Base-by-base conservation (phyloP, 2,329 filamentous ascomycete genomes). In the Penicillium brasilianum region DNA sequence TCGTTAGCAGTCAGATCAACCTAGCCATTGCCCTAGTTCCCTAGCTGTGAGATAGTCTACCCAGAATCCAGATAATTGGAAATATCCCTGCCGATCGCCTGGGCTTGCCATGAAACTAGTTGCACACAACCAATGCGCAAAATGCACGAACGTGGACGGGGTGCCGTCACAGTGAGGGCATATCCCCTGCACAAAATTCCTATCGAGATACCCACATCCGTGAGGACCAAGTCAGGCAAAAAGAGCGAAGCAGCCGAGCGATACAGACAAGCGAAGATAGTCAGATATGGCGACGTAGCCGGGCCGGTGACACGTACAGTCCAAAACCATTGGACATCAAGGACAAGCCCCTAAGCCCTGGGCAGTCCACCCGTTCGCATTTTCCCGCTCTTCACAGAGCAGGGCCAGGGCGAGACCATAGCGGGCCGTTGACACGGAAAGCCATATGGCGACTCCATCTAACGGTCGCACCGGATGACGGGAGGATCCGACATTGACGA, bases 391-490 rank as follows among this genome's bases (percentile, higher is more conserved):
- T 16, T 48, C 44, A 48, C 52, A 51, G 30, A 44, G 11, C 53
- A 60, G 36, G 36, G 25, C 46, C 39, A 46, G 46, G 44, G 41
- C 53, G 59, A 62, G 59, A 62, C 46, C 59, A 59, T 49, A 52
- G 65, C 65, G 61, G 65, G 61, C 59, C 65, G 63, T 63, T 62
- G 20, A 25, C 58, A 44, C 30, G 39, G 11, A 37, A 43, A 48
- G 55, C 57, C 62, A 64, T 64, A 64, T 64, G 59, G 61, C 50
- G 57, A 52, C 58, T 56, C 65, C 63, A 63, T 67, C 57, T 60
- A 63, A 68, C 61, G 65, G 63, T 54, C 52, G 39, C 32, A 48
- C 49, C 53, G 32, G 3, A 53, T 4, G 22, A 63, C 65, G 66
- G 66, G 66, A 67, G 56, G 65, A 66, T 59, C 66, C 63, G 63